These are phyloP conservation scores for Chernovozyma aurita DNA, from an alignment of 1,139 yeast genomes.

Conservation along the genomic window DNA sequence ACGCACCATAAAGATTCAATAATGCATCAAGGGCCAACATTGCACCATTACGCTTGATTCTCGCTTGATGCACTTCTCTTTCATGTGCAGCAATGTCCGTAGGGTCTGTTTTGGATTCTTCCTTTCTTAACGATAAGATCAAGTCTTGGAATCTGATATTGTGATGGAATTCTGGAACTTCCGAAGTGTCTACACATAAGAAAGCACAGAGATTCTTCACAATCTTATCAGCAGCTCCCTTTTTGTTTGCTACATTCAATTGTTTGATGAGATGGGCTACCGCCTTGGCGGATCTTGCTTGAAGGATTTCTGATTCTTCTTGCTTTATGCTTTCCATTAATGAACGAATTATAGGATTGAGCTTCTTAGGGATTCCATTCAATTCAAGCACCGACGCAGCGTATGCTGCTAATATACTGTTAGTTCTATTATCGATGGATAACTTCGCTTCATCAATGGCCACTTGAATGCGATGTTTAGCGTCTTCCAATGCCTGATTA, in stretches of 20 bases:
- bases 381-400: slow-evolving; percentile 70
- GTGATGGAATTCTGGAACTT: slow-evolving; percentile 87
- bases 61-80: slow-evolving; percentile 66
- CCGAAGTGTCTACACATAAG: slow-evolving; percentile 90
- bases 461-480: slow-evolving; percentile 59
- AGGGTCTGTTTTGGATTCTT: slow-evolving; percentile 68
- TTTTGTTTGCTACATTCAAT: slow-evolving; percentile 53
- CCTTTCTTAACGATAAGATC: slow-evolving; percentile 75
- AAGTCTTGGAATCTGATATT: slow-evolving; percentile 53
- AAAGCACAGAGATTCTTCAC: slow-evolving; percentile 89
- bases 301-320: slow-evolving; percentile 66
- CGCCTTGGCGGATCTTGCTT: slow-evolving; percentile 65
- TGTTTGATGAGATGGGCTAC: slow-evolving; percentile 60
- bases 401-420: slow-evolving; percentile 65
- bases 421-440: slow-evolving; percentile 50
- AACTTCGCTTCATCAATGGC: slow-evolving; percentile 70
- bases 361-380: slow-evolving; percentile 70
- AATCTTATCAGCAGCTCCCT: slow-evolving; percentile 79
- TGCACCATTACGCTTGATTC: slow-evolving; percentile 81
- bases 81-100: slow-evolving; percentile 63
- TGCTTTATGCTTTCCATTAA: slow-evolving; percentile 89
- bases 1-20: slow-evolving; percentile 45
- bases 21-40: slow-evolving; percentile 62
- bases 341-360: slow-evolving; percentile 84
- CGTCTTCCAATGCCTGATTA: slow-evolving; percentile 73